phyloP scores from a whole-genome alignment of 2,329 filamentous ascomycete genomes.

The Xylaria sp. region DNA sequence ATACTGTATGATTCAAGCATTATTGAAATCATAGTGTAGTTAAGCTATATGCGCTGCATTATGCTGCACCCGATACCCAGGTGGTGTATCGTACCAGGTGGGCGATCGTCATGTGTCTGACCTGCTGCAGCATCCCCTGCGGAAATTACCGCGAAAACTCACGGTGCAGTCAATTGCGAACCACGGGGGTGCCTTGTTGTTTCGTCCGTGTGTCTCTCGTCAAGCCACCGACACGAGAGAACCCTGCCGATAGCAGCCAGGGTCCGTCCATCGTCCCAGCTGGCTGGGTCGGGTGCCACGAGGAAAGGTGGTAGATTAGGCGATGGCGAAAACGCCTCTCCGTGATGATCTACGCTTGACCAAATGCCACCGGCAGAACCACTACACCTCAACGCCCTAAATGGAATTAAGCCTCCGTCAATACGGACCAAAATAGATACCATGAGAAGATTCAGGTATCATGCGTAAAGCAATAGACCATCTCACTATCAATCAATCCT shows the following conservation, averaged over 20 bases:
- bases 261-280: slow-evolving; percentile 43
- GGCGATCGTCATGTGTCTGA: slow-evolving; percentile 25
- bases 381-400: slow-evolving; percentile 6
- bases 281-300: slow-evolving; percentile 44
- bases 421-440: slow-evolving; percentile 25
- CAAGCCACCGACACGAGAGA: slow-evolving; percentile 33
- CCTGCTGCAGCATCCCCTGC: slow-evolving; percentile 11
- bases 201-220: slow-evolving; percentile 28
- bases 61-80: not conserved
- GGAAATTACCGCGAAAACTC: slow-evolving; percentile 27
- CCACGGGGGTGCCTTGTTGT: slow-evolving; percentile 30
- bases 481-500: slow-evolving; percentile 22
- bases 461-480: slow-evolving; percentile 32
- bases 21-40: slow-evolving; percentile 28
- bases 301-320: slow-evolving; percentile 33
- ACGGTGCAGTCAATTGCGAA: slow-evolving; percentile 22
- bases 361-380: slow-evolving; percentile 19
- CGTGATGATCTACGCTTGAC: slow-evolving; percentile 27
- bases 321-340: slow-evolving; percentile 28
- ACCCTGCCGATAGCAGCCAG: slow-evolving; percentile 40
- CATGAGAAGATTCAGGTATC: slow-evolving; percentile 1
- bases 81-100: not conserved
- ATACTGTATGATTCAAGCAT: slow-evolving; percentile 23
- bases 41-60: not conserved
- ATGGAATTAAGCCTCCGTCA: slow-evolving; percentile 4